Conservation (phyloP, 129 eudicot genomes). For the Apium graveolens region DNA sequence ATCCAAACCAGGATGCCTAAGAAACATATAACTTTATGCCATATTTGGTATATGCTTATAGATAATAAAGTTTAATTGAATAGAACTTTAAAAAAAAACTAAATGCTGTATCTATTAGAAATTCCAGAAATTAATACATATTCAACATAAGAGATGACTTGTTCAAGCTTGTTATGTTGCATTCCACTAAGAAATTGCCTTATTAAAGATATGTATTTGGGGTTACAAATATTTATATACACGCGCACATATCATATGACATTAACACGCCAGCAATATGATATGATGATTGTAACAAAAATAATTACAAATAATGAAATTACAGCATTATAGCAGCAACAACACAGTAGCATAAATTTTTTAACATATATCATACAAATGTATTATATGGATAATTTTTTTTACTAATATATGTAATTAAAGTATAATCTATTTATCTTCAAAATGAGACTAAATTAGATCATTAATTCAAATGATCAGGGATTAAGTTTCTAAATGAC, state of each 20-base stretch:
- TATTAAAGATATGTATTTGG: neutral
- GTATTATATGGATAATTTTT: neutral
- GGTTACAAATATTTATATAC: neutral
- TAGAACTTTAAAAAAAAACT: neutral
- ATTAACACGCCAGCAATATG: neutral
- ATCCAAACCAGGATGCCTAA: neutral
- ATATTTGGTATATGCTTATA: neutral
- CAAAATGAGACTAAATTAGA: neutral
- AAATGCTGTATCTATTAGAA: neutral
- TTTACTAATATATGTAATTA: neutral
- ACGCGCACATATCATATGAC: neutral
- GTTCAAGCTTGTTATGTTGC: neutral
- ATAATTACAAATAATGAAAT: neutral
- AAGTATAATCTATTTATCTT: neutral
- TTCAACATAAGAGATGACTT: neutral
- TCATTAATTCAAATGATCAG: neutral
- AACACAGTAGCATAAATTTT: neutral
- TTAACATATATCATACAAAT: neutral
- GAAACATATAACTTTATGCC: neutral
- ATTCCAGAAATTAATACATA: neutral
- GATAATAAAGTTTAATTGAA: neutral
- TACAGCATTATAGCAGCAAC: neutral
- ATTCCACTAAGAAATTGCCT: neutral
- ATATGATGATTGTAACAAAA: neutral
- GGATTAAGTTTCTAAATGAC: neutral